phyloP scores from a whole-genome alignment of 768 basidiomycete genomes.

The Mycena epipterygia region DNA sequence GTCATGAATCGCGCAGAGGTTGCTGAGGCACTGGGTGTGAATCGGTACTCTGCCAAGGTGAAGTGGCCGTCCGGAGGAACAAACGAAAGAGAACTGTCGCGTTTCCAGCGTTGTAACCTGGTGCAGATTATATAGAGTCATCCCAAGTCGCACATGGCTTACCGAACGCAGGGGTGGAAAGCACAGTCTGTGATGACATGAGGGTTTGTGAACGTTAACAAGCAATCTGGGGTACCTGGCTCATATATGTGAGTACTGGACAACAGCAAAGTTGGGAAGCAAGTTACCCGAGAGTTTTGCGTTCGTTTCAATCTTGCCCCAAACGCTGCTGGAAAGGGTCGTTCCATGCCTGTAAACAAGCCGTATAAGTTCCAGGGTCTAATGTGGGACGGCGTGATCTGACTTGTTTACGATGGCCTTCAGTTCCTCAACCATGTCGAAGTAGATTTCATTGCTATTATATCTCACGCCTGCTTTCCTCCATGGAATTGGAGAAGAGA shows the following conservation, averaged over 20 bases:
- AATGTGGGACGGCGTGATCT: conserved; percentile 37
- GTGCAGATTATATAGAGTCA: not conserved
- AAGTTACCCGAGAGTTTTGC: conserved; percentile 80
- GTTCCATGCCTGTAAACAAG: conserved; percentile 70
- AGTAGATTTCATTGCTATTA: conserved; percentile 92
- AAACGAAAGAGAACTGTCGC: conserved; percentile 86
- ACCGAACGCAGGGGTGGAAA: conserved; percentile 96
- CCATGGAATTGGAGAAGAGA: conserved; percentile 96
- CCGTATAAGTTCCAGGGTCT: conserved; percentile 8
- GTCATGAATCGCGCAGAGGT: conserved; percentile 43
- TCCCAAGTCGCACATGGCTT: conserved; percentile 21
- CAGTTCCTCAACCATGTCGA: conserved; percentile 89
- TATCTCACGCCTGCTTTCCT: conserved; percentile 87
- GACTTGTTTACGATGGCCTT: conserved; percentile 85
- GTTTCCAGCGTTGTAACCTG: conserved; percentile 85
- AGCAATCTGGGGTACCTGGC: conserved; percentile 90
- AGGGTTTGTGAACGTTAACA: conserved; percentile 82
- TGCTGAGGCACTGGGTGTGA: conserved; percentile 57
- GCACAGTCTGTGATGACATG: conserved; percentile 81
- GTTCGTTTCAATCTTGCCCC: conserved; percentile 85
- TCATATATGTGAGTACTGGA: conserved; percentile 20
- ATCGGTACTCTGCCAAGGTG: conserved; percentile 86
- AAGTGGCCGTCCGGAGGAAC: conserved; percentile 95
- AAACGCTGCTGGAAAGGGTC: conserved; percentile 74
- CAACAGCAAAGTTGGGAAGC: not conserved